A percentile compares a stretch with the other conserved stretches of the same genome.
Evolutionary conservation across 306 rosid genomes (phyloP).

Genomic region (Canavalia ensiformis): DNA sequence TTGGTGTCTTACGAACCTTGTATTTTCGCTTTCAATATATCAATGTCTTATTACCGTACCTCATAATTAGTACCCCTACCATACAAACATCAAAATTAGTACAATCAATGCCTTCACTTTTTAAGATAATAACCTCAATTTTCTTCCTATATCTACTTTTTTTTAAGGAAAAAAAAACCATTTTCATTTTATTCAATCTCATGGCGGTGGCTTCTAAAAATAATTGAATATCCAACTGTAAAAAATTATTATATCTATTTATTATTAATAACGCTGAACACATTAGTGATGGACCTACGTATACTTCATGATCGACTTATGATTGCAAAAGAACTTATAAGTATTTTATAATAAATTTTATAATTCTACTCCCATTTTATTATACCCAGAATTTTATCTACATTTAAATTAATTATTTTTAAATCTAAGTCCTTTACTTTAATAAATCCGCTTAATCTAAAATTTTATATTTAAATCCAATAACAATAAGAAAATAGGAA

Average conservation of each 20-base stretch:
- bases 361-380: too few species aligned
- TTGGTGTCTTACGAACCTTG: slow-evolving; percentile 38
- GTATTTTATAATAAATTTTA: too few species aligned
- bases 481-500: too few species aligned
- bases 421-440: too few species aligned
- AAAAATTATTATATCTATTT: not conserved
- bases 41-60: slow-evolving; percentile 24
- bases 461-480: too few species aligned
- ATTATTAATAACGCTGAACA: too few species aligned
- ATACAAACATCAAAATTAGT: not conserved
- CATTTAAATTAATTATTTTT: too few species aligned
- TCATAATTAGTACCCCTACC: not conserved
- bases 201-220: not conserved
- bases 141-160: not conserved
- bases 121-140: not conserved
- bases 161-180: not conserved
- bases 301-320: too few species aligned
- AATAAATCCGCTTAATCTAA: too few species aligned
- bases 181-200: not conserved
- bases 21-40: slow-evolving; percentile 39
- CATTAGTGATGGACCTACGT: too few species aligned
- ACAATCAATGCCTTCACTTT: slow-evolving; percentile 38
- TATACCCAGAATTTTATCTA: too few species aligned
- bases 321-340: too few species aligned
- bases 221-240: not conserved